Evolutionary conservation across 192 early-diverging fungal genomes (phyloP).

Genomic region (Ambispora gerdemannii): DNA sequence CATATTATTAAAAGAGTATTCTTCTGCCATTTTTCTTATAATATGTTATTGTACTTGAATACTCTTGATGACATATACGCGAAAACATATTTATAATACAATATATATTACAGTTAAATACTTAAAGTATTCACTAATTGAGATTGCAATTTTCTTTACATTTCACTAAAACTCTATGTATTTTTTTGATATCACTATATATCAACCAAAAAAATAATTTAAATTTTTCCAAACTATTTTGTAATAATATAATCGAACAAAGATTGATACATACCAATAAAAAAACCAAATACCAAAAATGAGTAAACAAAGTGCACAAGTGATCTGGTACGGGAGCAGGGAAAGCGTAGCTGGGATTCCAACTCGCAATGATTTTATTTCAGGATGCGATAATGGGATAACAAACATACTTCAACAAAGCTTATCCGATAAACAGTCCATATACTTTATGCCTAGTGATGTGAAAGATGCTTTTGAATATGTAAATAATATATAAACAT

Average conservation of each 20-base stretch:
- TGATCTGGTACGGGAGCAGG: too few species aligned
- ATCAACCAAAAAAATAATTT: not conserved
- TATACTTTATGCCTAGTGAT: slow-evolving; percentile 7
- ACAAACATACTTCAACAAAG: slow-evolving; percentile 6
- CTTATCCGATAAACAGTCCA: not conserved
- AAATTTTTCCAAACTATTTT: too few species aligned
- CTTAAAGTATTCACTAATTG: not conserved
- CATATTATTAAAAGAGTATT: slow-evolving; percentile 11
- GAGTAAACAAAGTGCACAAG: too few species aligned
- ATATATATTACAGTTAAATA: too few species aligned
- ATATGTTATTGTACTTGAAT: not conserved
- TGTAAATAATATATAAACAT: not conserved
- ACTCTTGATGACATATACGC: not conserved
- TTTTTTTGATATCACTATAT: slow-evolving; percentile 6
- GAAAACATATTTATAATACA: too few species aligned
- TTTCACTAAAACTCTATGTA: slow-evolving; percentile 17
- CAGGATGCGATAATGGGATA: slow-evolving; percentile 6
- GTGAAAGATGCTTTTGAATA: slow-evolving; percentile 7
- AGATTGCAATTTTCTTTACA: too few species aligned
- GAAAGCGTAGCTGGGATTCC: too few species aligned
- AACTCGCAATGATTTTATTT: slow-evolving; percentile 15
- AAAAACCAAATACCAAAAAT: too few species aligned
- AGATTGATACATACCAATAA: too few species aligned
- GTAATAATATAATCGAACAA: too few species aligned
- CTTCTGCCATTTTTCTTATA: too few species aligned